A percentile compares a stretch with the other conserved stretches of the same genome.
These are phyloP conservation scores for Hypholoma fasciculare DNA, from an alignment of 768 basidiomycete species.

Conservation along the genomic window DNA sequence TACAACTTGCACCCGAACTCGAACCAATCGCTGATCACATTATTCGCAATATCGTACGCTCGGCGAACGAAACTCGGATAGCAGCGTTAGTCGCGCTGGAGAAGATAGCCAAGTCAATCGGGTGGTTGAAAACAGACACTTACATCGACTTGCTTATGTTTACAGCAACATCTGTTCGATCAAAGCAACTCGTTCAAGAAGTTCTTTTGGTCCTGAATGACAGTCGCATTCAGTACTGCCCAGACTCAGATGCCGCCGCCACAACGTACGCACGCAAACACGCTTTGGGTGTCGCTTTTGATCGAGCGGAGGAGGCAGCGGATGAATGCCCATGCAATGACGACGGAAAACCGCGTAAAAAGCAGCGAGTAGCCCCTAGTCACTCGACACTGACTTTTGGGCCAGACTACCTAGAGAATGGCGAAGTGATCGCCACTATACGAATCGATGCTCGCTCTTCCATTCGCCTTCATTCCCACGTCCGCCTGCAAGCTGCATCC, in stretches of 20 bases:
- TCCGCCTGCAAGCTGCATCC: slow-evolving; percentile 60
- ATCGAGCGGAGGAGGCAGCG: slow-evolving; percentile 65
- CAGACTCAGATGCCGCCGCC: slow-evolving; percentile 15
- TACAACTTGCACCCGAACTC: slow-evolving; percentile 29
- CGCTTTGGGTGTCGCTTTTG: slow-evolving; percentile 57
- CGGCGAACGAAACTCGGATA: slow-evolving; percentile 53
- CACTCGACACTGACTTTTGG: slow-evolving; percentile 39
- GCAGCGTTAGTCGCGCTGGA: slow-evolving; percentile 61
- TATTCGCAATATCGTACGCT: slow-evolving; percentile 49
- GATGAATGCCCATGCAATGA: slow-evolving; percentile 70
- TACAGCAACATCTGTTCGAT: slow-evolving; percentile 49
- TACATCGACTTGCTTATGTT: slow-evolving; percentile 58
- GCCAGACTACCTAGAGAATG: slow-evolving; percentile 29
- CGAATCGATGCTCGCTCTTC: slow-evolving; percentile 51
- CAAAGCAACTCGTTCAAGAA: slow-evolving; percentile 55
- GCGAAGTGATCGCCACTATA: slow-evolving; percentile 49
- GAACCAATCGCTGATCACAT: slow-evolving; percentile 31
- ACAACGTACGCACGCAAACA: slow-evolving; percentile 54
- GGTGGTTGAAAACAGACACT: slow-evolving; percentile 33
- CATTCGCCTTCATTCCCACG: slow-evolving; percentile 64
- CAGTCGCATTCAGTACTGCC: slow-evolving; percentile 21
- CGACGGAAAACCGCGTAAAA: slow-evolving; percentile 47
- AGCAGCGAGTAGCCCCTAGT: slow-evolving; percentile 42
- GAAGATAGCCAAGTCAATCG: slow-evolving; percentile 48
- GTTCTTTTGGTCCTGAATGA: slow-evolving; percentile 58